Conservation (phyloP, 2,329 filamentous ascomycete genomes). For the Alternaria solani region DNA sequence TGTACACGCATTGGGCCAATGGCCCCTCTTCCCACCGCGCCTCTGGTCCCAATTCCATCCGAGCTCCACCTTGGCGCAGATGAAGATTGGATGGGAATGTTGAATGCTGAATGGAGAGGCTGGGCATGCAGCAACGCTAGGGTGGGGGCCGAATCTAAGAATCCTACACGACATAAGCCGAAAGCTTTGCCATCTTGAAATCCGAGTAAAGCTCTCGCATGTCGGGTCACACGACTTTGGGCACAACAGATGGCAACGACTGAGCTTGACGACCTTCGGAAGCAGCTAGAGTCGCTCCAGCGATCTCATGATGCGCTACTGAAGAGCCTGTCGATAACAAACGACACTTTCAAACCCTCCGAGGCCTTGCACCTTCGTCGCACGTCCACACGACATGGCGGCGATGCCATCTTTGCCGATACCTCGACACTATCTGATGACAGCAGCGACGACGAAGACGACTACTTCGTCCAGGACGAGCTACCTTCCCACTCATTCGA, state of each 20-base stretch:
- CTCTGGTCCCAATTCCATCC: conserved; percentile 14
- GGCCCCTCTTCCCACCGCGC: conserved; percentile 6
- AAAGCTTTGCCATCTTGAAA: background rate
- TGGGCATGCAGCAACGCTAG: conserved; percentile 29
- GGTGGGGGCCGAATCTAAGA: conserved; percentile 24
- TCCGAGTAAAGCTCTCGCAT: background rate
- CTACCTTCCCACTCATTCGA: conserved; percentile 53
- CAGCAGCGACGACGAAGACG: conserved; percentile 48
- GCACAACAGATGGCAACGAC: conserved; percentile 34
- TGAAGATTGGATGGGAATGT: conserved; percentile 26
- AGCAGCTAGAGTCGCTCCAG: conserved; percentile 45
- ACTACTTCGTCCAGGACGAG: conserved; percentile 51
- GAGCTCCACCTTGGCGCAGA: conserved; percentile 25
- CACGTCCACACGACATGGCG: conserved; percentile 31
- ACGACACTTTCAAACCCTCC: conserved; percentile 37
- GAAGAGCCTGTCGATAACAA: conserved; percentile 40
- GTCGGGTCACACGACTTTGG: background rate
- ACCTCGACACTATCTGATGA: conserved; percentile 47
- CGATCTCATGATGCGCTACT: conserved; percentile 42
- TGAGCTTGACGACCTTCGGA: conserved; percentile 43
- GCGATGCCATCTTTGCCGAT: conserved; percentile 43
- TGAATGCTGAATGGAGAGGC: conserved; percentile 21
- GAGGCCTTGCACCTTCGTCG: conserved; percentile 34
- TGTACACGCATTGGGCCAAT: conserved; percentile 8
- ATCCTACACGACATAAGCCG: conserved; percentile 13